These are phyloP conservation scores for Turritis glabra DNA, from an alignment of 345 rosid genomes.

Conservation along the genomic window DNA sequence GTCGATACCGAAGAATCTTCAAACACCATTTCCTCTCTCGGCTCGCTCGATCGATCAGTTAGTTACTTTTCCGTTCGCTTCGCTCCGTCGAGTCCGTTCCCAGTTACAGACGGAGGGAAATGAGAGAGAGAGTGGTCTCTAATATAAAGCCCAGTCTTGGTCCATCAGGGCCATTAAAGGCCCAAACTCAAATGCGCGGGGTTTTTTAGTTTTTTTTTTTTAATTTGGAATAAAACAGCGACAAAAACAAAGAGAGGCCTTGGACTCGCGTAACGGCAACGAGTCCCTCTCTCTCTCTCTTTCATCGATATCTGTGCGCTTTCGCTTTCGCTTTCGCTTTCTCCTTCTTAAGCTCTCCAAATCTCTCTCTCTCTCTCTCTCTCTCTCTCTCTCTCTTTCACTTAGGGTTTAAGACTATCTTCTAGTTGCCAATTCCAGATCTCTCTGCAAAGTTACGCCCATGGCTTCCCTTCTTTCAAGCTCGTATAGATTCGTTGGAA, in stretches of 20 bases:
- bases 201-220: neutral
- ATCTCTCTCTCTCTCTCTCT: conserved; percentile 18
- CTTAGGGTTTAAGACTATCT: conserved; percentile 32
- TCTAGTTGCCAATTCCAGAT: neutral
- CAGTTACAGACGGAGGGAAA: conserved; percentile 8
- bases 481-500: conserved; percentile 25
- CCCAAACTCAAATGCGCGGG: conserved; percentile 28
- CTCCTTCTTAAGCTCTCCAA: neutral
- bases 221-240: conserved; percentile 3
- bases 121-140: neutral
- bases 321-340: neutral
- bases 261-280: conserved; percentile 37
- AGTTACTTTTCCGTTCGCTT: conserved; percentile 31
- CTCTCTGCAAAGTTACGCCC: conserved; percentile 3
- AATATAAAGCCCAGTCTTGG: conserved; percentile 9
- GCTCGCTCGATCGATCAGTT: conserved; percentile 3
- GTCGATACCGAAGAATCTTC: conserved; percentile 5
- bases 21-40: conserved; percentile 19
- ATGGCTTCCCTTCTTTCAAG: conserved; percentile 28
- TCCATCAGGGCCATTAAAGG: neutral
- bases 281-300: conserved; percentile 6
- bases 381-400: conserved; percentile 17
- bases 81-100: conserved; percentile 6
- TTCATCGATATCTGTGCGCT: conserved; percentile 26
- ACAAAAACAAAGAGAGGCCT: conserved; percentile 17